These are phyloP conservation scores for Primulina eburnea DNA, from an alignment of 257 asterid genomes.

Conservation along the genomic window DNA sequence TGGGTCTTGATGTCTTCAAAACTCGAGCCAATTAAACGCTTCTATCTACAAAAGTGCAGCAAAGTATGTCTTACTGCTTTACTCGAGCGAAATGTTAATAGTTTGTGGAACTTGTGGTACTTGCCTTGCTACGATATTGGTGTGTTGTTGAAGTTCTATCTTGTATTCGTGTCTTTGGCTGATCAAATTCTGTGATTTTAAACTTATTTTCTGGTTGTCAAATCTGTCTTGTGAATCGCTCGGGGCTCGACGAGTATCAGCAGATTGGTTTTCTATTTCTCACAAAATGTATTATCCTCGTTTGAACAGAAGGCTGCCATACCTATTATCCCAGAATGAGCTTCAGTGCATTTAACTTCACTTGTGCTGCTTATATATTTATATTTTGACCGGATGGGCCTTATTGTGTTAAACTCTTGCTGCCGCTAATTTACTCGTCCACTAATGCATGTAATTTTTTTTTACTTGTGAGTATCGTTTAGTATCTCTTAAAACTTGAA, in stretches of 20 bases:
- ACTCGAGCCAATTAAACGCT: constrained; percentile 38
- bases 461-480: too few species aligned
- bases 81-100: constrained; percentile 5
- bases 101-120: constrained; percentile 2
- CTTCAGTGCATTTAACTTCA: background rate
- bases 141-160: background rate
- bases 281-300: background rate
- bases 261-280: background rate
- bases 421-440: too few species aligned
- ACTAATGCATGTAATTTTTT: too few species aligned
- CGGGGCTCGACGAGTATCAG: background rate
- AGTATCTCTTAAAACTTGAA: too few species aligned
- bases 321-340: background rate
- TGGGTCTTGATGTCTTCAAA: constrained; percentile 46
- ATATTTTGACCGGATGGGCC: too few species aligned
- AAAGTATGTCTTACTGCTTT: constrained; percentile 21
- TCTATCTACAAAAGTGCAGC: constrained; percentile 22
- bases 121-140: background rate
- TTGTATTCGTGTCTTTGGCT: background rate
- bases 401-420: too few species aligned
- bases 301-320: too few species aligned
- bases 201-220: background rate
- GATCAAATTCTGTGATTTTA: background rate
- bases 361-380: background rate
- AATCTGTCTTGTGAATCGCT: background rate